Evolutionary conservation across 164 flowering plant genomes (phyloP), one percentile per base, ranked within the genome.

Genomic region (Santalum album): DNA sequence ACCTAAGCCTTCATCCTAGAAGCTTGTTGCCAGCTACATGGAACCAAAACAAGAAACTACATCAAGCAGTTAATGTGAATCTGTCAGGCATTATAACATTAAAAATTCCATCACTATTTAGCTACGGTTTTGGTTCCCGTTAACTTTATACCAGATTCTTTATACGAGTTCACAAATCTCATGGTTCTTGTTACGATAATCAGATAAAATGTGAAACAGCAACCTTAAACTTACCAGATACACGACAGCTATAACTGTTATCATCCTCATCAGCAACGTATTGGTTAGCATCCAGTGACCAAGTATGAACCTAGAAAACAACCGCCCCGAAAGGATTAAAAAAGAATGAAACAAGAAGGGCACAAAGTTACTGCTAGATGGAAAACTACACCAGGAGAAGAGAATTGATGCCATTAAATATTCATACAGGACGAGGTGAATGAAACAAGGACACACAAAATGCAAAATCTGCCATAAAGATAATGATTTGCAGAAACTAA

Each of bases 251-350:
- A 57, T 78, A 90, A 51, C 83, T 77, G 57, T 42, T 75, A 34
- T 90, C 92, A 70, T 94, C 99, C 77, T 94, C 99, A 71, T 90
- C 97, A 66, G 96, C 83, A 35, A 90, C 82, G 74, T 77, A 94
- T 59, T 82, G 92, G 63, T 87, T 94, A 27, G 90, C 95, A 78
- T 94, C 96, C 51, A 65, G 43, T 18, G 83, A 77, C 99, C 99
- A 94, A 14, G 74, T 69, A 69, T 80, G 81, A 49, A 78, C 80
- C 97, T 92, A 57, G 27, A 56, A 2, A 55, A 40, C 23, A 56
- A 19, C 14, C 40, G 45, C 26, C 48, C 15, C 36, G 14, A 42
- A 34, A 17, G 38, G 14, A 38, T 9, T 9, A 38, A 10, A 38
- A 38, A 38, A 4, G 3, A 38, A 9, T 0, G 42, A 4, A 4